Conservation (phyloP, 305 asterid species). For the Salvia sclarea region DNA sequence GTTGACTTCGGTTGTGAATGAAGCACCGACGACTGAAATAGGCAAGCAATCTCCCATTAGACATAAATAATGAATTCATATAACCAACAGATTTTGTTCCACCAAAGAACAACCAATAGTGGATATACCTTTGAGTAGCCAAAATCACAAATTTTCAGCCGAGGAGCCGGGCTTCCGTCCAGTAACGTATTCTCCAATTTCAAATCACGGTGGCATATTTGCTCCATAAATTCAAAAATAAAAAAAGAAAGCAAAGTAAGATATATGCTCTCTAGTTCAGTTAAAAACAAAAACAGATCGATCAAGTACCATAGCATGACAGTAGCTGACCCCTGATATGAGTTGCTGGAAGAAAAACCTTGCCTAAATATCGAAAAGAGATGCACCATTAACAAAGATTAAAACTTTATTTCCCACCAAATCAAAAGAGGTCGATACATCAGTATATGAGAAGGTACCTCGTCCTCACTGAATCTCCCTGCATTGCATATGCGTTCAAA, state of each 20-base stretch:
- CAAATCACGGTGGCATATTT: slow-evolving; percentile 97
- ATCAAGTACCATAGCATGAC: slow-evolving; percentile 85
- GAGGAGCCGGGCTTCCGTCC: slow-evolving; percentile 95
- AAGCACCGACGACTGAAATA: slow-evolving; percentile 86
- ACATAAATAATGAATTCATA: background rate
- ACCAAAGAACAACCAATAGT: slow-evolving; percentile 12
- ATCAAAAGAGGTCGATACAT: background rate
- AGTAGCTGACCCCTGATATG: slow-evolving; percentile 96
- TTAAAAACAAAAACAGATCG: background rate
- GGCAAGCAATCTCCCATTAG: slow-evolving; percentile 12
- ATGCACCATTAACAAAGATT: slow-evolving; percentile 8
- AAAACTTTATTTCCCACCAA: background rate
- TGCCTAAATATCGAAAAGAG: slow-evolving; percentile 50
- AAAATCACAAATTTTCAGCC: slow-evolving; percentile 92
- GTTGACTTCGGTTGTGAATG: slow-evolving; percentile 99
- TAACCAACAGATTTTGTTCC: background rate
- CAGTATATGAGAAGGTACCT: slow-evolving; percentile 44
- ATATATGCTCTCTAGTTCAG: background rate
- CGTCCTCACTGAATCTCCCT: slow-evolving; percentile 96
- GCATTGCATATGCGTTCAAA: slow-evolving; percentile 95
- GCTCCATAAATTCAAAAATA: slow-evolving; percentile 55
- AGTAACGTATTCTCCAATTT: slow-evolving; percentile 89
- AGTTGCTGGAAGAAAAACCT: slow-evolving; percentile 97
- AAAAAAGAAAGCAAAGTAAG: slow-evolving; percentile 12
- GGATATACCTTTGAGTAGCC: slow-evolving; percentile 88